Evolutionary conservation across 805 yeast species (phyloP), one percentile per base, ranked within the genome.

Genomic region (Metschnikowia arizonensis): DNA sequence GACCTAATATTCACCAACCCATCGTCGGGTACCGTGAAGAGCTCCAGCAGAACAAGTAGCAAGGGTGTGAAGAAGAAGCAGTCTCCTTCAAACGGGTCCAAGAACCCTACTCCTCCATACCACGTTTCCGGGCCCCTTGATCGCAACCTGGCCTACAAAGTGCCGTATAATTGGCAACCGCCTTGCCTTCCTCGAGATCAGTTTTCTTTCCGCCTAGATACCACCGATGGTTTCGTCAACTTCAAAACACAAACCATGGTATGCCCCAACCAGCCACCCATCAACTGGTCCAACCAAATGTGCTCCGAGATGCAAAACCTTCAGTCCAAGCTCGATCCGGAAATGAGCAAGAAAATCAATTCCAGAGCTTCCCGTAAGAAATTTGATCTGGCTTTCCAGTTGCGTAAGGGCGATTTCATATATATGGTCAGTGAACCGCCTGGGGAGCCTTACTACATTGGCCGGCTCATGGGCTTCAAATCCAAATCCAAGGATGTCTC

Each of bases 381-480:
- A 30, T 17, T 60, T 46, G 66, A 64, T 39, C 60, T 65, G 3
- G 33, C 38, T 9, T 59, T 64, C 44, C 61, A 57, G 37, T 48
- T 78, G n/a, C 49, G 50, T 4, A 78, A 77, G 49, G 79, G 79
- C 43, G 95, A 89, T 46, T 80, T 73, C 48, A 83, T 89, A 8
- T 89, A 85, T 60, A 81, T 90, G 81, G 75, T 90, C 10, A 81
- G 93, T 50, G 97, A 88, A 62, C 96, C 96, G 1, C 88, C 96
- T 0, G 93, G 96, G 2, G 97, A 88, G 56, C 97, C 98, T 0
- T 93, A 85, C 68, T 87, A 88, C 57, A 77, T 93, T 35, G 98
- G 95, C 1, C 72, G 91, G 33, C 74, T 91, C 32, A 77, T 87
- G 72, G 93, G 90, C 12, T 88, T 89, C 53, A 64, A 41, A 33